Conservation (phyloP, 129 eudicot species). For the Artemisia tridentata region DNA sequence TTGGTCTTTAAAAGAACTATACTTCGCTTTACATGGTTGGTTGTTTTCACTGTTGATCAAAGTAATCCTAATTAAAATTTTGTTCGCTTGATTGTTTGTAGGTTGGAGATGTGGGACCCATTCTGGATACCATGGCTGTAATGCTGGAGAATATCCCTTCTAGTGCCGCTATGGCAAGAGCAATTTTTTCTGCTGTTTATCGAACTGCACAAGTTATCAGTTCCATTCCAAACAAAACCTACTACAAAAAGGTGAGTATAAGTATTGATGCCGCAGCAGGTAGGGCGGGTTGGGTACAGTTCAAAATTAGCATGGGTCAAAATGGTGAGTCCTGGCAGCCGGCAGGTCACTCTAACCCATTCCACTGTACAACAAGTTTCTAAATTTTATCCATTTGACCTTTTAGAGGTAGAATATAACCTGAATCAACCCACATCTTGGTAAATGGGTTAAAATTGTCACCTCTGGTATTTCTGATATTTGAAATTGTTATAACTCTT, state of each 20-base stretch:
- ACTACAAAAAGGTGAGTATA: slow-evolving; percentile 50
- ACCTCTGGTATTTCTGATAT: slow-evolving; percentile 10
- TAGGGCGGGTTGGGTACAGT: too few species aligned
- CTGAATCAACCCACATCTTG: too few species aligned
- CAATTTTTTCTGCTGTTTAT: slow-evolving; percentile 56
- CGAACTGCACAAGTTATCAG: slow-evolving; percentile 58
- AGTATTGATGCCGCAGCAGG: background rate
- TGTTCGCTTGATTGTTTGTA: slow-evolving; percentile 20
- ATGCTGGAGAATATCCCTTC: slow-evolving; percentile 68
- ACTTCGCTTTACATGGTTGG: slow-evolving; percentile 6
- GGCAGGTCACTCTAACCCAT: too few species aligned
- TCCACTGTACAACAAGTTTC: too few species aligned
- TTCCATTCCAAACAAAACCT: slow-evolving; percentile 63
- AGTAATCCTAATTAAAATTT: too few species aligned
- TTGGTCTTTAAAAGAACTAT: background rate
- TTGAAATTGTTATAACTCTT: slow-evolving; percentile 11
- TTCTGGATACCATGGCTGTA: slow-evolving; percentile 81
- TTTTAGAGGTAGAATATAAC: too few species aligned
- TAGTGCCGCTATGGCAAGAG: slow-evolving; percentile 51
- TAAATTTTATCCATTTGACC: too few species aligned
- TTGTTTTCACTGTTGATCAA: background rate
- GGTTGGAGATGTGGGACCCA: slow-evolving; percentile 83
- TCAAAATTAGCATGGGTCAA: too few species aligned
- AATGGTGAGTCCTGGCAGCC: too few species aligned
- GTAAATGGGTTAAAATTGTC: background rate